Base-by-base conservation (phyloP, 108 stramenopile species). In the Parietichytrium sp. region DNA sequence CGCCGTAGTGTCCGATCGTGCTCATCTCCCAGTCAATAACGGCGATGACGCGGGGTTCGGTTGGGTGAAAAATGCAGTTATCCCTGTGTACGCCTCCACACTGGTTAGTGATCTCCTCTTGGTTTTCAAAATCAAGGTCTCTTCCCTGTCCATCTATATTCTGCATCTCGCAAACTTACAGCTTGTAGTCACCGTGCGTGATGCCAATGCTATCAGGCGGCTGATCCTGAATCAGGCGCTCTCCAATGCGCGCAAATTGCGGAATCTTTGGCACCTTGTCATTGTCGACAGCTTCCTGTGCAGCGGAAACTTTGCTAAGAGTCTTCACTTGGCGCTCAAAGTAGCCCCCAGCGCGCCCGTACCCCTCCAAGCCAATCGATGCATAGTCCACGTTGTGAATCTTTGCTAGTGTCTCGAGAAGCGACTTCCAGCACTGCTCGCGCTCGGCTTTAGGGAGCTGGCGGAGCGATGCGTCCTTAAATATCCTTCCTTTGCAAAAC, bases 1-100 rank as follows among this genome's bases (percentile, higher is more conserved):
- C 95, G 23, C 91, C 87, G 0, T 91, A 84, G 86, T 98, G 93
- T 13, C 97, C 96, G 26, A 97, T 85, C 8, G 96, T 97, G 55
- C 86, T 88, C 29, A 98, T 86, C 81, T 98, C 98, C 98, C 98
- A 98, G 86, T 98, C 98, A 33, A 98, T 81, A 4, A 98, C 92
- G 10, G 95, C 98, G 79, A 97, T 88, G 15, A 90, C 93, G 42
- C 87, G 86, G 2, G 95, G 92, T 83, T 93, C 91, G 3, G 91
- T 89, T 1, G 95, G 95, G 87, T 96, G 95, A 82, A 93, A 97
- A 27, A 97, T 85, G 3, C 97, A 82, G 88, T 98, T 98, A 87
- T 98, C 97, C 49, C 15, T 3, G 16, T 3, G 2, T 8, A 7
- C n/a, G 3, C 3, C 3, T 48, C 38, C 55, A 33, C 4, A 52